phyloP scores from a whole-genome alignment of 2,329 filamentous ascomycete species.

The Botryosphaeria dothidea region DNA sequence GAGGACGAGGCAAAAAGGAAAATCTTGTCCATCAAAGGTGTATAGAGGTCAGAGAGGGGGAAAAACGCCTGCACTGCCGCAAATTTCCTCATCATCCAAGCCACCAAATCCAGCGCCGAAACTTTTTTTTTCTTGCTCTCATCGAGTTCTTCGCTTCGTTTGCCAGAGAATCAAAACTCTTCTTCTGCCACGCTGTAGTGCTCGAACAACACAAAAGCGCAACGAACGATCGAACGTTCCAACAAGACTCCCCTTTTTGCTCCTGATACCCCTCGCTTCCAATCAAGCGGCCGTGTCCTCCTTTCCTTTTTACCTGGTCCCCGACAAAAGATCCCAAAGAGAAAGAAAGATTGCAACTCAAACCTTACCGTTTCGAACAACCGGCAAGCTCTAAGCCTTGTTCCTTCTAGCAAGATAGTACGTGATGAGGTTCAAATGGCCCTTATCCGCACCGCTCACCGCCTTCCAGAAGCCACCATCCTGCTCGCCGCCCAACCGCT shows the following conservation, averaged over 20 bases:
- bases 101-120: neutral
- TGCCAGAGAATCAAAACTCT: neutral
- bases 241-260: too few species aligned
- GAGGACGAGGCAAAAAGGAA: neutral
- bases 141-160: neutral
- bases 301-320: too few species aligned
- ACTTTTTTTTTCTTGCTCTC: neutral
- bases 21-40: neutral
- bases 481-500: constrained; percentile 57
- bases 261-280: too few species aligned
- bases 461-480: constrained; percentile 65
- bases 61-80: neutral
- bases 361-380: neutral
- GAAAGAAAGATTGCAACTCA: too few species aligned
- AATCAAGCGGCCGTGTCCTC: too few species aligned
- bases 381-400: constrained; percentile 45
- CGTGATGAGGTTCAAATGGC: constrained; percentile 74
- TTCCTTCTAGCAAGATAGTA: constrained; percentile 76
- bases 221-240: neutral
- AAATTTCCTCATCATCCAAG: neutral
- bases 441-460: constrained; percentile 59
- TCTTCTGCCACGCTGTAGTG: neutral
- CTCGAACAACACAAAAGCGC: neutral
- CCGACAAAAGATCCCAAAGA: too few species aligned
- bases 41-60: neutral